Base-by-base conservation (phyloP, 257 asterid genomes). In the Solanum phureja region DNA sequence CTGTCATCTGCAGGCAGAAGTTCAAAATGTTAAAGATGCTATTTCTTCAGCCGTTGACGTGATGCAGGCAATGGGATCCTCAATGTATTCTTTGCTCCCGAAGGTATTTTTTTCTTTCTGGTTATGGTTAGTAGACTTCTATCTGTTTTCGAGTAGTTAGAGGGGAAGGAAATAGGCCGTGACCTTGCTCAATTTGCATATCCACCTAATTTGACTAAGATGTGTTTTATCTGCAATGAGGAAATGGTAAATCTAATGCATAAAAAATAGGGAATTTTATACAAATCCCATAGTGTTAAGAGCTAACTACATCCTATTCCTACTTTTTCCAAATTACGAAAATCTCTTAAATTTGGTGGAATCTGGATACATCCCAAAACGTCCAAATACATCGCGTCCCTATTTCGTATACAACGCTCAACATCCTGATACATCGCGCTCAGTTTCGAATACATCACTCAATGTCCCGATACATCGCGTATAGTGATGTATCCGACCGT, bases 31-130 rank as follows among this genome's bases (percentile, higher is more conserved):
- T 49, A 91, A 93, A 90, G 94, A 91, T 89, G 96, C 97, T 33
- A 90, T 96, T 79, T 89, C 90, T 90, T 96, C 98, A 56, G 96
- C 97, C 52, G 94, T 94, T 84, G 98, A 95, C 71, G 90, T 93
- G 89, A 95, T 96, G 98, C 97, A 96, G 89, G 92, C 94, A 58
- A 91, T 96, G 97, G 94, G 93, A 87, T 92, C 96, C 88, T 94
- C 99, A 11, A 87, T 94, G 71, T 90, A 94, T 87, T 87, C 96
- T 88, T 93, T 89, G 88, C 93, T 89, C 33, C 27, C 90, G 42
- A 93, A 93, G 98, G 98, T 95, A 86, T 91, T 74, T 75, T 56
- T 46, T 49, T 81, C 83, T 49, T 81, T 46, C 42, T 49, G 85
- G 69, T 49, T 81, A 81, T 46, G 85, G 11, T 3, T 27, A 77